Conservation (phyloP, 805 yeast species). For the Phaffomyces antillensis region DNA sequence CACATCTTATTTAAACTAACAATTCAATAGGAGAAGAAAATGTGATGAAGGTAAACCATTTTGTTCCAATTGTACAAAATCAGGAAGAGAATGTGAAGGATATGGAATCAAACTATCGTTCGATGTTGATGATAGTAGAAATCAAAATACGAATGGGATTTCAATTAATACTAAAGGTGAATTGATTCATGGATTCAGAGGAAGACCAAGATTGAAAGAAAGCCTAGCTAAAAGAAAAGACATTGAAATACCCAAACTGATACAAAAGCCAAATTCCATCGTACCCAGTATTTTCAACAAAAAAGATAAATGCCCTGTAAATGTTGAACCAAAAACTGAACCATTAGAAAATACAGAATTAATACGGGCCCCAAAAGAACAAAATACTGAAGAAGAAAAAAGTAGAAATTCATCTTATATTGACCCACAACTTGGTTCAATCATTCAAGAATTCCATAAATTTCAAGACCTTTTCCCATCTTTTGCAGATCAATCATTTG, state of each 20-base stretch:
- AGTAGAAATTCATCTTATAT: not conserved
- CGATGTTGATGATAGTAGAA: constrained; percentile 42
- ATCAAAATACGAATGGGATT: constrained; percentile 10
- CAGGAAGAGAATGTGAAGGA: constrained; percentile 42
- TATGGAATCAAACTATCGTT: constrained; percentile 42
- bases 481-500: constrained; percentile 9
- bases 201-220: constrained; percentile 34
- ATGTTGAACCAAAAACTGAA: not conserved
- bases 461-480: constrained; percentile 23
- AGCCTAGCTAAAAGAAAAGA: constrained; percentile 23
- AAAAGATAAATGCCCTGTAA: no score
- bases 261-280: no score
- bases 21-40: constrained; percentile 36
- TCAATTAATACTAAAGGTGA: constrained; percentile 28
- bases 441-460: constrained; percentile 19
- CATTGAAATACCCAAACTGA: not conserved
- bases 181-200: constrained; percentile 34
- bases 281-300: no score
- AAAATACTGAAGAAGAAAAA: not conserved
- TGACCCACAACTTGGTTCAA: constrained; percentile 1
- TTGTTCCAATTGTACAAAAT: constrained; percentile 40
- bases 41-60: constrained; percentile 50
- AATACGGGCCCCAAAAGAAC: not conserved
- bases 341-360: not conserved
- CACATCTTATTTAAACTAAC: constrained; percentile 1